Percentiles rank a stretch among this genome's conserved stretches.
Evolutionary conservation across 257 asterid species (phyloP).

Genomic region (Plectranthus barbatus): DNA sequence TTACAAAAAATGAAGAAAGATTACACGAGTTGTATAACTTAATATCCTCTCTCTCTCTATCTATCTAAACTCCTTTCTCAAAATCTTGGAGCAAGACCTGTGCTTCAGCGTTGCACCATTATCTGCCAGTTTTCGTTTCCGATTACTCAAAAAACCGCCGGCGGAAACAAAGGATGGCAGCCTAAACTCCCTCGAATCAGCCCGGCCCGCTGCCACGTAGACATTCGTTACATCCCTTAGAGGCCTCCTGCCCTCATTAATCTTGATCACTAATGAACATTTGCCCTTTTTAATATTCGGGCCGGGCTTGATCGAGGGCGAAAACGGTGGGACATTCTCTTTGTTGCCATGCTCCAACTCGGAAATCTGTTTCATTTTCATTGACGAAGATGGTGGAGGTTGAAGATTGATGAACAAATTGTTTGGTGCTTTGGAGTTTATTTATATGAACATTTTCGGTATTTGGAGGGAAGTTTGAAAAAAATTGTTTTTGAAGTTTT

Average conservation of each 20-base stretch:
- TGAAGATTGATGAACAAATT: not conserved
- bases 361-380: not conserved
- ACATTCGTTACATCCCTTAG: no score
- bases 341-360: not conserved
- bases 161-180: no score
- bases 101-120: not conserved
- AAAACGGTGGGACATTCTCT: not conserved
- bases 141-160: not conserved
- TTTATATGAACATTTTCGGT: no score
- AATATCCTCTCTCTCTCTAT: no score
- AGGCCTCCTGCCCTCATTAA: not conserved
- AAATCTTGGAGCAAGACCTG: not conserved
- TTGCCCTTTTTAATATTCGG: not conserved
- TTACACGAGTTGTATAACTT: no score
- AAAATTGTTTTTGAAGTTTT: not conserved
- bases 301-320: not conserved
- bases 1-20: no score
- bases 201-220: not conserved
- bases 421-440: not conserved
- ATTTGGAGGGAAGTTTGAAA: not conserved
- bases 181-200: no score
- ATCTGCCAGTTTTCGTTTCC: not conserved
- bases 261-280: not conserved
- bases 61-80: not conserved
- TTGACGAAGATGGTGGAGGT: not conserved